Evolutionary conservation across 768 basidiomycete species (phyloP), one percentile per base, ranked within the genome.

Genomic region (Phylloporus sp.): DNA sequence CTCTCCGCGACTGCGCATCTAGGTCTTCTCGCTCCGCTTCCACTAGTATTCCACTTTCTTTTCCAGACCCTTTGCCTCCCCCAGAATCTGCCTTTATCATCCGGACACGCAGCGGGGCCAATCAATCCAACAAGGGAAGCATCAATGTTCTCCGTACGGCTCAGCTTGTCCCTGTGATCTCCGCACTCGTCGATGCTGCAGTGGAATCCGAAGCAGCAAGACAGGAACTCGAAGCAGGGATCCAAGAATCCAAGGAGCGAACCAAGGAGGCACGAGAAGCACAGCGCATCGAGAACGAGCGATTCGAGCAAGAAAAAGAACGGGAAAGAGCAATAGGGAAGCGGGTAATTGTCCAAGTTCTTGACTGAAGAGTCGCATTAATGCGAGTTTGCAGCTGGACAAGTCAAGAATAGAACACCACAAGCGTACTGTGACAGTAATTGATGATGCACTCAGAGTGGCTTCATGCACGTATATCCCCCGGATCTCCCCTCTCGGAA

Each of bases 101-200:
- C 31, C 73, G 68, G 42, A 81, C 81, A 18, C 80, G 86, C 41
- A 78, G 74, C 39, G 71, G 70, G 34, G 54, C 45, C 32, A 64
- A 70, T 15, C 62, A 64, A 12, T 65, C 65, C 32, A 54, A 59
- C 23, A 50, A 59, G 20, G 67, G 51, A 32, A 52, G 49, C 50
- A 72, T 65, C 50, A 70, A 53, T 54, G 76, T 75, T 59, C 65
- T 70, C 5, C 63, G 61, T 18, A 72, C 86, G 0, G 76, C 76
- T 5, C 89, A 90, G 58, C 73, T 91, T 59, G 71, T 91, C 13
- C 88, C 88, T 15, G 75, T 87, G 20, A 60, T 91, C 26, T 54
- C 75, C 7, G 76, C 80, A 4, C 71, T 92, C n/a, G 76, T 86
- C 13, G 74, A 85, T 34, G 67, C 68, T 7, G 76, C 72, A 2